Evolutionary conservation across 345 rosid genomes (phyloP).

Genomic region (Tarenaya hassleriana): DNA sequence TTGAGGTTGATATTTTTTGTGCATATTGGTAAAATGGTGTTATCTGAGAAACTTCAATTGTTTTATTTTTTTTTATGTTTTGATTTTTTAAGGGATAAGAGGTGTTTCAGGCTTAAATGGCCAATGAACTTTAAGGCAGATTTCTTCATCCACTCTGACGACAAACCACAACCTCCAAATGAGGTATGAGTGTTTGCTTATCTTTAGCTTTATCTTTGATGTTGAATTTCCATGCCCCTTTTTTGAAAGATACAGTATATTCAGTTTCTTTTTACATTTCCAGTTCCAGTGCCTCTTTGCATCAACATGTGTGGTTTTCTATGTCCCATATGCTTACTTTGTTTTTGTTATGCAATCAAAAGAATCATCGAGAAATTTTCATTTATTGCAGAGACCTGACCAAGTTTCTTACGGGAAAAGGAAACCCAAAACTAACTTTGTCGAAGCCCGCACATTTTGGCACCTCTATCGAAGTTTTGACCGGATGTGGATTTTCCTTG

Average conservation of each 20-base stretch:
- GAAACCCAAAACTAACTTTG: constrained; percentile 94
- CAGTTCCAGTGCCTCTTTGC: background rate
- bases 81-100: constrained; percentile 75
- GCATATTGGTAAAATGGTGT: constrained; percentile 4
- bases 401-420: constrained; percentile 42
- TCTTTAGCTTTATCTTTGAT: background rate
- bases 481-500: constrained; percentile 94
- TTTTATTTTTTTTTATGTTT: no score
- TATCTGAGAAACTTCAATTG: constrained; percentile 17
- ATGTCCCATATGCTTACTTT: background rate
- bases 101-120: constrained; percentile 66
- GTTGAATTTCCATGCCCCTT: constrained; percentile 2
- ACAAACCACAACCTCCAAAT: constrained; percentile 21
- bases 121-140: constrained; percentile 58
- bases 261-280: background rate
- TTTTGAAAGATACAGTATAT: background rate
- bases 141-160: constrained; percentile 63
- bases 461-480: constrained; percentile 92
- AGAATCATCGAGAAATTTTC: background rate
- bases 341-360: constrained; percentile 11
- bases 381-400: constrained; percentile 46
- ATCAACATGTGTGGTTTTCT: background rate
- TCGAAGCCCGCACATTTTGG: constrained; percentile 95
- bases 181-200: constrained; percentile 31
- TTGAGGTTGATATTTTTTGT: constrained; percentile 17